Conservation (phyloP, 2,329 filamentous ascomycete species). For the Kalaharituber pfeilii region DNA sequence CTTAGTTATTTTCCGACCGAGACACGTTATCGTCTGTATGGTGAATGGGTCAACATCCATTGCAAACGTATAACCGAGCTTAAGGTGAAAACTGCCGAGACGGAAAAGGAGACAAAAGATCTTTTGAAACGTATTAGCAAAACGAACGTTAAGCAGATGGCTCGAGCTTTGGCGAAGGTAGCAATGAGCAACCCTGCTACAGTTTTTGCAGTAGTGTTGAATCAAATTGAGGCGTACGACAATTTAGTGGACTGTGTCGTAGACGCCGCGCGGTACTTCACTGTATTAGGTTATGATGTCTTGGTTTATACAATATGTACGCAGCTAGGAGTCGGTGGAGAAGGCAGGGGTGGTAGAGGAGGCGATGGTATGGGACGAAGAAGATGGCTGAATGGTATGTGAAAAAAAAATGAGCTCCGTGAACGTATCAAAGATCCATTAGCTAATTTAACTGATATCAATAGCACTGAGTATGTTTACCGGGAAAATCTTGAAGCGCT, state of each 20-base stretch:
- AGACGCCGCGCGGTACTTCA: conserved; percentile 87
- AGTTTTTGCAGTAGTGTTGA: conserved; percentile 75
- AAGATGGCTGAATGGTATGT: conserved; percentile 55
- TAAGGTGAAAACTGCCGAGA: conserved; percentile 57
- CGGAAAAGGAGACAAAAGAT: conserved; percentile 61
- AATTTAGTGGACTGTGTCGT: conserved; percentile 92
- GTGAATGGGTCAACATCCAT: conserved; percentile 75
- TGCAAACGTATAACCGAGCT: conserved; percentile 57
- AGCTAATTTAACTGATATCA: conserved; percentile 7
- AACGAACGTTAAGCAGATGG: conserved; percentile 72
- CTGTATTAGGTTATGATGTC: conserved; percentile 86
- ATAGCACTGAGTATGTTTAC: conserved; percentile 69
- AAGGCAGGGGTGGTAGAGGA: conserved; percentile 41
- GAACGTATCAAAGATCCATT: conserved; percentile 6
- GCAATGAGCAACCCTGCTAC: conserved; percentile 78
- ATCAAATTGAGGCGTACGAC: conserved; percentile 82
- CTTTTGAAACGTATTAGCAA: conserved; percentile 79
- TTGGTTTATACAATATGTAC: conserved; percentile 33
- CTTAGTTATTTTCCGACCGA: conserved; percentile 60
- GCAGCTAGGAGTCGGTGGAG: conserved; percentile 36
- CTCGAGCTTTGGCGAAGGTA: conserved; percentile 76
- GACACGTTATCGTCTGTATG: conserved; percentile 71
- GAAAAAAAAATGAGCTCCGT: no score
- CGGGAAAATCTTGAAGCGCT: conserved; percentile 74
- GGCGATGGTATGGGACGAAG: conserved; percentile 60